Conservation (phyloP, 2,329 filamentous ascomycete genomes). For the Aspergillus latus region DNA sequence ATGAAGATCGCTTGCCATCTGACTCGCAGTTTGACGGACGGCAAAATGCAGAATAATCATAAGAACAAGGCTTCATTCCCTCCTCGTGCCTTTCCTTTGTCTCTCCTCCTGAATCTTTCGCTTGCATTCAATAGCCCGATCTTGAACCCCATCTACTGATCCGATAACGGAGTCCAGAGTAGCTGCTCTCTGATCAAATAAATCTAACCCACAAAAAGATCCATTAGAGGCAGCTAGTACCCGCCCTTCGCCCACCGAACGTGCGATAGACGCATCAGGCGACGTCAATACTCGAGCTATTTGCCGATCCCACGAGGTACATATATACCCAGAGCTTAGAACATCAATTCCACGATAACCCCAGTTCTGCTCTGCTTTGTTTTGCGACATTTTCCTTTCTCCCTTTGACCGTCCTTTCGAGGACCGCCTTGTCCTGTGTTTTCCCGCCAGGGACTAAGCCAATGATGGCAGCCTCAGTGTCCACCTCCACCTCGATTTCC, state of each 20-base stretch:
- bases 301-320: slow-evolving; percentile 17
- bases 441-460: neutral
- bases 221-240: neutral
- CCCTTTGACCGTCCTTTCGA: neutral
- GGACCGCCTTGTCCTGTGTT: neutral
- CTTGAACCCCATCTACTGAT: neutral
- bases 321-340: slow-evolving; percentile 1
- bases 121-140: neutral
- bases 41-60: slow-evolving; percentile 3
- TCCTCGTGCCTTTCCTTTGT: neutral
- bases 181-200: neutral
- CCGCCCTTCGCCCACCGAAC: neutral
- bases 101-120: neutral
- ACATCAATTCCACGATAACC: neutral
- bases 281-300: slow-evolving; percentile 15
- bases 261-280: slow-evolving; percentile 8
- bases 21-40: slow-evolving; percentile 11
- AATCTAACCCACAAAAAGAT: neutral
- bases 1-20: slow-evolving; percentile 14
- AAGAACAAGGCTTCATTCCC: slow-evolving; percentile 10
- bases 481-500: slow-evolving; percentile 38
- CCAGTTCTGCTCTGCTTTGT: neutral
- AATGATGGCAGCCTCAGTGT: slow-evolving; percentile 33
- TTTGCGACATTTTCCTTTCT: neutral
- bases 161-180: neutral